Percentiles rank a stretch among this genome's conserved stretches.
Conservation (phyloP, 345 rosid species). For the Populus ilicifolia region DNA sequence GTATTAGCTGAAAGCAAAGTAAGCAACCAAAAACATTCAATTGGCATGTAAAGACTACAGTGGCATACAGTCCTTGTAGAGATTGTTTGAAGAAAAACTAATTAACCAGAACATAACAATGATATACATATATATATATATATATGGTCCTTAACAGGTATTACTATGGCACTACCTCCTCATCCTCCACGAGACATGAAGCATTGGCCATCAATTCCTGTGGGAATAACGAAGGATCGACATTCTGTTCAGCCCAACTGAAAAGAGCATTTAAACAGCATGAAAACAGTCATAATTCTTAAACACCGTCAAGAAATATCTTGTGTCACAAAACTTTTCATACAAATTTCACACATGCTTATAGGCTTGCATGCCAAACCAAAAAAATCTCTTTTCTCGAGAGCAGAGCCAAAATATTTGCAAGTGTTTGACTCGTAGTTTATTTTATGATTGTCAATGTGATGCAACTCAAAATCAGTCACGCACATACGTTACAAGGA, state of each 20-base stretch:
- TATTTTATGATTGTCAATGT: not conserved
- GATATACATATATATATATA: not conserved
- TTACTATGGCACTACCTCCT: constrained; percentile 38
- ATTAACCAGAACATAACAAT: not conserved
- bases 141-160: not conserved
- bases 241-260: constrained; percentile 86
- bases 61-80: not conserved
- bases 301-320: not conserved
- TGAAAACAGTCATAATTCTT: not conserved
- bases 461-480: not conserved
- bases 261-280: constrained; percentile 17
- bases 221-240: constrained; percentile 84
- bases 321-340: not conserved
- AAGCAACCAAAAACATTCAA: not conserved
- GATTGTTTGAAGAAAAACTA: not conserved
- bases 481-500: no score
- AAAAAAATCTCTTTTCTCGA: no score
- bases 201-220: constrained; percentile 68
- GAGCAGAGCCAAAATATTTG: no score
- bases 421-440: not conserved
- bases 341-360: not conserved
- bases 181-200: constrained; percentile 49
- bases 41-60: not conserved
- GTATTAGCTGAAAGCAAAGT: not conserved
- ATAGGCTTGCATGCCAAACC: no score